These are phyloP conservation scores for Epichloe sp. DNA, from an alignment of 2,329 filamentous ascomycete genomes.

Conservation along the genomic window DNA sequence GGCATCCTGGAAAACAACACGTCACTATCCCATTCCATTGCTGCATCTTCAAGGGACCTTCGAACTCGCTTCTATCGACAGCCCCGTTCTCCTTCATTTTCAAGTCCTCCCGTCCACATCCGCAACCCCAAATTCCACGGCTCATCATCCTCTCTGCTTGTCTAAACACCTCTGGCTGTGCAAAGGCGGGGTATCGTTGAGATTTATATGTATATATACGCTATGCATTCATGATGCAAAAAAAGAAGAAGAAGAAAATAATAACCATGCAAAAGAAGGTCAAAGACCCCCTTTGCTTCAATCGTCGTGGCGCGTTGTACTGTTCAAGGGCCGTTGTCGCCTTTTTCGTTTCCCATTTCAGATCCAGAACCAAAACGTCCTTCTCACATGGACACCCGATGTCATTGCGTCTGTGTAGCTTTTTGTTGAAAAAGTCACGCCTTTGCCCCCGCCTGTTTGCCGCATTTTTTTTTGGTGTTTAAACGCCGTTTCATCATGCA, in stretches of 20 bases:
- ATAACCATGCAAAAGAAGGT: constrained; percentile 7
- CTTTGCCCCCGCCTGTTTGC: constrained; percentile 9
- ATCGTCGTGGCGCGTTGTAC: constrained; percentile 7
- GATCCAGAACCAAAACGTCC: background rate
- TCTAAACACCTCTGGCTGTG: constrained; percentile 10
- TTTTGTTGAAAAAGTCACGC: constrained; percentile 30
- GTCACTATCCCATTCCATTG: background rate
- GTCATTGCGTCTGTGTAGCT: constrained; percentile 16
- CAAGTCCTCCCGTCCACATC: background rate
- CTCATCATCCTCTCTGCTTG: constrained; percentile 1
- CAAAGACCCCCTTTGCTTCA: background rate
- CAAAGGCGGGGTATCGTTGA: constrained; percentile 26
- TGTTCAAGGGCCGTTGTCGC: constrained; percentile 2
- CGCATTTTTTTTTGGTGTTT: constrained; percentile 2
- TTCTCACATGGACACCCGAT: background rate
- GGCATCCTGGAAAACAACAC: too few relatives aligned
- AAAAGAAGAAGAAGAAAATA: constrained; percentile 5
- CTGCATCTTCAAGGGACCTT: background rate
- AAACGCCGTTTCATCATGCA: constrained; percentile 7
- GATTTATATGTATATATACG: constrained; percentile 26
- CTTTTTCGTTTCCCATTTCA: background rate
- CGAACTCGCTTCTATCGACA: background rate
- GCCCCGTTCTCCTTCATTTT: background rate
- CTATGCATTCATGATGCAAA: constrained; percentile 15
- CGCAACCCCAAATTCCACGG: background rate